These are phyloP conservation scores for Wilcoxina mikolae DNA, from an alignment of 495 filamentous ascomycete genomes.

Conservation along the genomic window DNA sequence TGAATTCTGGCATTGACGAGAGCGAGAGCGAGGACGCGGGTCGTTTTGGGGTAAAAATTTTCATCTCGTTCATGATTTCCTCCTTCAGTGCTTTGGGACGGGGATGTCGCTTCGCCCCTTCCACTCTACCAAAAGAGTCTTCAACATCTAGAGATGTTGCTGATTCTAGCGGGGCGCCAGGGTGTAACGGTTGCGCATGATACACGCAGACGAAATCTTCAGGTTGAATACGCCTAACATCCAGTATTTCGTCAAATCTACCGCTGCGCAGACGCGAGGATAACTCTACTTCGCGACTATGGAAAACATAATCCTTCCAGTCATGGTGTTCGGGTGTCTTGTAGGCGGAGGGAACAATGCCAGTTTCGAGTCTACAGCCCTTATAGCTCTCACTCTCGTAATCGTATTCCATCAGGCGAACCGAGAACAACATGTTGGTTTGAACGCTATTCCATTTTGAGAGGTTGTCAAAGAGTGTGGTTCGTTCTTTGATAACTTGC, in stretches of 20 bases:
- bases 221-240: not conserved
- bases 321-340: not conserved
- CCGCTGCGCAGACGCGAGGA: not conserved
- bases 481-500: not conserved
- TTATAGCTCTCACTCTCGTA: not conserved
- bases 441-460: not conserved
- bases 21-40: too few relatives aligned
- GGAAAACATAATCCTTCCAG: not conserved
- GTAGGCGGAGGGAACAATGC: not conserved
- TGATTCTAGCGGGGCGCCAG: too few relatives aligned
- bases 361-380: not conserved
- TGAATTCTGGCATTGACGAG: too few relatives aligned
- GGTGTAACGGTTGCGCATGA: not conserved
- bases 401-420: slow-evolving; percentile 1
- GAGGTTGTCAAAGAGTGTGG: not conserved
- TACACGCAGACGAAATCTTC: not conserved
- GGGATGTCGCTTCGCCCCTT: not conserved
- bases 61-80: too few relatives aligned
- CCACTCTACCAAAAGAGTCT: too few relatives aligned
- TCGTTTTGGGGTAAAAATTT: too few relatives aligned
- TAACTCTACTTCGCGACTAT: not conserved
- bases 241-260: not conserved
- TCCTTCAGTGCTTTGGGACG: not conserved
- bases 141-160: too few relatives aligned
- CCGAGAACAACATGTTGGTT: not conserved